Conservation (phyloP, 1,284 basidiomycete species). For the Peniophora sp. region DNA sequence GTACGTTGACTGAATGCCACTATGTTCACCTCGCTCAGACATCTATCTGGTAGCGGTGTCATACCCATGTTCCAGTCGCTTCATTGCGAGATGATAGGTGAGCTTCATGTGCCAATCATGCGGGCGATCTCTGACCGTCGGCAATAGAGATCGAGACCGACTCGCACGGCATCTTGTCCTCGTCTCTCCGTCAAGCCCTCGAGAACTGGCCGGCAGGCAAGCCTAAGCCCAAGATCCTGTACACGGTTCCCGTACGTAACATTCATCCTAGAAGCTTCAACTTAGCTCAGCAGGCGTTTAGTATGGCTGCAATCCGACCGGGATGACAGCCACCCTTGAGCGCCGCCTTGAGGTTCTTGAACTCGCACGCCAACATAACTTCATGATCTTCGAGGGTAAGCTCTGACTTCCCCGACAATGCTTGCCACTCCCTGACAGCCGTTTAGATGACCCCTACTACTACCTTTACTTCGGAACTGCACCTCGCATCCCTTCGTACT, state of each 20-base stretch:
- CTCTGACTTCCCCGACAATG: neutral
- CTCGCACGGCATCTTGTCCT: conserved; percentile 63
- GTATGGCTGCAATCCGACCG: conserved; percentile 83
- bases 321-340: conserved; percentile 65
- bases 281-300: conserved; percentile 18
- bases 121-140: neutral
- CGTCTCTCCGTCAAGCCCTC: conserved; percentile 57
- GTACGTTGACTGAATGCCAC: conserved; percentile 30
- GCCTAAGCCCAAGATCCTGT: conserved; percentile 74
- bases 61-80: conserved; percentile 54
- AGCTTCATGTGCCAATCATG: neutral
- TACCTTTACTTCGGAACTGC: conserved; percentile 64
- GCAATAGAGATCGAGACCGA: conserved; percentile 79
- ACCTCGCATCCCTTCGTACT: conserved; percentile 68
- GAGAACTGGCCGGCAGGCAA: conserved; percentile 71
- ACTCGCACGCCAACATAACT: conserved; percentile 68
- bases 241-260: conserved; percentile 67
- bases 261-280: neutral
- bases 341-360: conserved; percentile 74
- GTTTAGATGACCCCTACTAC: conserved; percentile 71
- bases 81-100: conserved; percentile 59
- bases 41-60: conserved; percentile 57
- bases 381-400: conserved; percentile 49
- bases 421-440: neutral
- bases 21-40: conserved; percentile 1